Conservation (phyloP, 139 green algal genomes). For the Astrephomene gubernaculifera region DNA sequence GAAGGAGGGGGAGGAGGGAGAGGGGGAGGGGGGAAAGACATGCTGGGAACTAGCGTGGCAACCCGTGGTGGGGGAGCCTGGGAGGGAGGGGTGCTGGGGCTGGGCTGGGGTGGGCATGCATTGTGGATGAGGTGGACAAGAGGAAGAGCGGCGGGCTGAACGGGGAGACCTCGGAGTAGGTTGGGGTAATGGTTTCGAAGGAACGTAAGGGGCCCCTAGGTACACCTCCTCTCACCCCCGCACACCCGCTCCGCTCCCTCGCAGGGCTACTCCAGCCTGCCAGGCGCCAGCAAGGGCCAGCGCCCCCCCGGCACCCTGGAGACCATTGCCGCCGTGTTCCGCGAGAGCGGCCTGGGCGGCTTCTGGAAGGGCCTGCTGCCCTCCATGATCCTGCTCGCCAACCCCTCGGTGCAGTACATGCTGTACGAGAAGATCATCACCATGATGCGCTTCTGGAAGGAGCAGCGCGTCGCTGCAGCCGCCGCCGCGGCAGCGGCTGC, state of each 20-base stretch:
- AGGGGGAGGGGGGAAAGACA: background rate
- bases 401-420: slow-evolving; percentile 89
- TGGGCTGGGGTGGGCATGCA: no score
- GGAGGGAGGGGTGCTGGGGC: no score
- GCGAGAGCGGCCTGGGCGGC: slow-evolving; percentile 50
- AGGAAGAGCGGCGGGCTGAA: no score
- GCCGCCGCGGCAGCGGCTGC: background rate
- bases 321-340: slow-evolving; percentile 48
- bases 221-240: no score
- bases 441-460: slow-evolving; percentile 44
- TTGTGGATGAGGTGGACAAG: no score
- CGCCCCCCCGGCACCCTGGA: slow-evolving; percentile 20
- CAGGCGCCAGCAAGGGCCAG: background rate
- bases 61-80: no score
- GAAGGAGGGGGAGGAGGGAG: background rate
- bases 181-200: no score
- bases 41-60: no score
- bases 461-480: slow-evolving; percentile 6
- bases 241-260: no score
- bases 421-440: slow-evolving; percentile 85
- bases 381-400: slow-evolving; percentile 90
- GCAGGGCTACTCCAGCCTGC: slow-evolving; percentile 23
- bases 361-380: slow-evolving; percentile 83
- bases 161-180: no score
- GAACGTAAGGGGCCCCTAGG: no score